Evolutionary conservation across 2,329 filamentous ascomycete species (phyloP), one percentile per base, ranked within the genome.

Genomic region (Sclerotinia glacialis): DNA sequence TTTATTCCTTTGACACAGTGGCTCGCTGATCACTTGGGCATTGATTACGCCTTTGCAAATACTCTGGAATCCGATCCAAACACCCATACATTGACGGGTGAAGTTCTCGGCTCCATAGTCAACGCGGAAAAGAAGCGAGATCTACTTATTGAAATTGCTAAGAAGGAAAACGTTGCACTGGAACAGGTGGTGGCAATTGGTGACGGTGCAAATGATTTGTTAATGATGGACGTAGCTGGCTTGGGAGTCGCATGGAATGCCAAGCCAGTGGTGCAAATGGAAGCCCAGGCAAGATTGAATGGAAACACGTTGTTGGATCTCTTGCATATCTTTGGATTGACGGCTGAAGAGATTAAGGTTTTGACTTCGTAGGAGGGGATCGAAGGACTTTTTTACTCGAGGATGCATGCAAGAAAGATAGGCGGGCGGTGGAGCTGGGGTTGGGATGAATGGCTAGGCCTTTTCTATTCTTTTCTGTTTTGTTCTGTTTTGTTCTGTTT

Each of bases 41-140:
- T 99, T 66, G 91, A 98, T 78, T 88, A 97, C 75, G 93, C 92
- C 0, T 87, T 89, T 76, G 95, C 95, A 50, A 99, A 99, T 77
- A 88, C 94, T 73, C 89, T 94, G 0, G 84, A 88, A 21, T 82
- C 89, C 21, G 86, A 87, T 69, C 80, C 84, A 46, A 80, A 79
- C 2, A 81, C 74, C 14, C 69, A 80, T 18, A 82, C 80, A 37
- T 79, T 95, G 50, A 94, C 90, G 0, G 91, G 91, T 28, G 88
- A 92, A 74, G 83, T 93, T 2, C 81, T 85, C 60, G 89, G 89
- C 8, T 80, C 83, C 26, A 93, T 95, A 65, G 89, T 95, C 12
- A 88, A 93, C 74, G 89, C 86, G 66, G 85, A 92, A 79, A 85
- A 87, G 75, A 95, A 95, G 80, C 83, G 85, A 23, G 85, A 89